Conservation (phyloP, 345 rosid species). For the Stellera chamaejasme region DNA sequence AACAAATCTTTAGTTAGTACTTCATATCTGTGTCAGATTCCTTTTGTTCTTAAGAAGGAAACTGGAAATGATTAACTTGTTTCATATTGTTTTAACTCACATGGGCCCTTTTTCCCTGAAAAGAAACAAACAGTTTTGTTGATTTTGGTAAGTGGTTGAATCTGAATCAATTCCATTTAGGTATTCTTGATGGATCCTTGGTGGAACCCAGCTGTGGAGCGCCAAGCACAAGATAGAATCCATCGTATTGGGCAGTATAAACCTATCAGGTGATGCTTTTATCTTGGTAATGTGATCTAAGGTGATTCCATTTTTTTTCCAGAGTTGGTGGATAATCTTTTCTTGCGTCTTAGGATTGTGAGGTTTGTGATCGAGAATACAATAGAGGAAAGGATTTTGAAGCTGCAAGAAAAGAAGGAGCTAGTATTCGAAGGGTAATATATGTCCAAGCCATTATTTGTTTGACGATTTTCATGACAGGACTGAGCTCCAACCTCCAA, state of each 20-base stretch:
- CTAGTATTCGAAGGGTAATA: constrained; percentile 92
- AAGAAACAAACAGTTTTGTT: too few relatives aligned
- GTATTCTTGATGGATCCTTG: constrained; percentile 99
- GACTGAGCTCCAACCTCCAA: too few relatives aligned
- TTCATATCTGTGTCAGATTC: too few relatives aligned
- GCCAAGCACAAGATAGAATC: constrained; percentile 95
- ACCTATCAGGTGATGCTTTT: constrained; percentile 66
- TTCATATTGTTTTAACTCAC: too few relatives aligned
- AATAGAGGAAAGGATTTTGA: constrained; percentile 86
- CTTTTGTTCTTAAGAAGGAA: too few relatives aligned
- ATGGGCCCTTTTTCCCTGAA: too few relatives aligned
- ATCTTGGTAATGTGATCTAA: not conserved
- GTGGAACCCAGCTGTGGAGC: constrained; percentile 99
- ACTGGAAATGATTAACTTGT: too few relatives aligned
- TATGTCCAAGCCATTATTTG: not conserved
- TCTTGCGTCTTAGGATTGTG: constrained; percentile 41
- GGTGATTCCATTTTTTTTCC: constrained; percentile 2
- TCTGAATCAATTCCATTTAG: constrained; percentile 21
- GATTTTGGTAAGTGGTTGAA: not conserved
- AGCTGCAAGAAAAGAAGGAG: constrained; percentile 89
- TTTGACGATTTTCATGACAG: constrained; percentile 1
- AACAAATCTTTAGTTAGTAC: too few relatives aligned
- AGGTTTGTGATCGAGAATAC: constrained; percentile 91
- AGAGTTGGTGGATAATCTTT: not conserved
- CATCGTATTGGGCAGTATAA: constrained; percentile 96